phyloP scores from a whole-genome alignment of 164 flowering plant species.

The Tetracentron sinense region DNA sequence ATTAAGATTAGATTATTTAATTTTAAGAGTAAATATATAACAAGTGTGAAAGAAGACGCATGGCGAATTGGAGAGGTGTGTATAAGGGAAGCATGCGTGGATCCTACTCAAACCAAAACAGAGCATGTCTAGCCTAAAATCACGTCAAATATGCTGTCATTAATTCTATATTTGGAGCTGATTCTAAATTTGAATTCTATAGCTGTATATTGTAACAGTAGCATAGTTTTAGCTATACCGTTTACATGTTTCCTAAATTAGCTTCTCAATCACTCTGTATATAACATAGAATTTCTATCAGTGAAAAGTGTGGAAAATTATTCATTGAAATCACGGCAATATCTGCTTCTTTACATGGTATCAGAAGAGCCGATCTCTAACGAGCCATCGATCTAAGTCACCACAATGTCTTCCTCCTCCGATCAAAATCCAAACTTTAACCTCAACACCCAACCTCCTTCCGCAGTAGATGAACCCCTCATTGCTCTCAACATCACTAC shows the following conservation, averaged over 20 bases:
- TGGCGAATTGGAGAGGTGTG: too few species aligned
- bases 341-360: slow-evolving; percentile 8
- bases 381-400: slow-evolving; percentile 6
- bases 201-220: slow-evolving; percentile 5
- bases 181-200: slow-evolving; percentile 9
- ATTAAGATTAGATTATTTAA: too few species aligned
- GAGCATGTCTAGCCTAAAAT: slow-evolving; percentile 10
- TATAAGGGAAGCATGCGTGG: background rate
- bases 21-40: too few species aligned
- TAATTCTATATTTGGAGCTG: background rate
- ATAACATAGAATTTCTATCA: background rate
- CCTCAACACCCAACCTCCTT: background rate
- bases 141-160: slow-evolving; percentile 2
- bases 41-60: too few species aligned
- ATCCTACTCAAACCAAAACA: background rate
- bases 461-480: background rate
- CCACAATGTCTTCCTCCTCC: background rate
- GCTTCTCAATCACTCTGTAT: background rate
- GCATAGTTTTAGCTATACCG: background rate
- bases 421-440: slow-evolving; percentile 3
- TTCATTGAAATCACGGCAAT: slow-evolving; percentile 3
- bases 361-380: slow-evolving; percentile 3
- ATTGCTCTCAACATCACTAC: background rate
- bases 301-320: background rate
- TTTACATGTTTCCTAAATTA: background rate